phyloP scores from a whole-genome alignment of 2,329 filamentous ascomycete genomes.

The Penicillium frequentans region DNA sequence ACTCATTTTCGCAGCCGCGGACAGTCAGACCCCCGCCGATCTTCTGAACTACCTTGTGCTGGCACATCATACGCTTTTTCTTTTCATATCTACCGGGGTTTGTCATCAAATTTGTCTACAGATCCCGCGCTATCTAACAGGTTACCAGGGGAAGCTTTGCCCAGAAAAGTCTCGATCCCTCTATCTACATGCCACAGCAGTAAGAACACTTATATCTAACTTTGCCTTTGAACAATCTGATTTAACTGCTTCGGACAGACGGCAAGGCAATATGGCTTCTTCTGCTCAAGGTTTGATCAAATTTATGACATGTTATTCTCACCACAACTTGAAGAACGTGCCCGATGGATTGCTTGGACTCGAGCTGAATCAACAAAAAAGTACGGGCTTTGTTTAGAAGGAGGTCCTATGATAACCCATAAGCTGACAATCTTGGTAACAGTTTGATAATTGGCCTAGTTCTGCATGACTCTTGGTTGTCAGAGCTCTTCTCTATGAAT shows the following conservation, averaged over 20 bases:
- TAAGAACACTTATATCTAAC: background rate
- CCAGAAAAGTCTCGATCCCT: slow-evolving; percentile 2
- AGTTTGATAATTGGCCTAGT: slow-evolving; percentile 10
- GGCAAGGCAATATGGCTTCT: slow-evolving; percentile 1
- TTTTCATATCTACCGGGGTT: slow-evolving; percentile 10
- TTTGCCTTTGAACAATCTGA: background rate
- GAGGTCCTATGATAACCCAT: background rate
- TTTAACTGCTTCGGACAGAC: background rate
- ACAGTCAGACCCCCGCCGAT: background rate
- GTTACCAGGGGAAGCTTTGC: background rate
- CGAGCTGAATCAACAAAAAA: slow-evolving; percentile 8
- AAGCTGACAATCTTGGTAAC: background rate
- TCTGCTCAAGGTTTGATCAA: background rate
- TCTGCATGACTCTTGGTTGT: slow-evolving; percentile 12
- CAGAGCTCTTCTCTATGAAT: slow-evolving; percentile 5
- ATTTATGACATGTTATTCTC: background rate
- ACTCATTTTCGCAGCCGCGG: background rate
- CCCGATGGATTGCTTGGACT: slow-evolving; percentile 6
- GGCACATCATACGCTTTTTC: slow-evolving; percentile 6
- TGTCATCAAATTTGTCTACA: background rate
- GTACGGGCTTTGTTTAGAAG: background rate
- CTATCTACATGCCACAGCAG: background rate
- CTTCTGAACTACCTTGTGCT: slow-evolving; percentile 1
- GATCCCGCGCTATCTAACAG: background rate
- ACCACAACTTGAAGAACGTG: background rate